Conservation (phyloP, 345 rosid genomes). For the Barbarea vulgaris region DNA sequence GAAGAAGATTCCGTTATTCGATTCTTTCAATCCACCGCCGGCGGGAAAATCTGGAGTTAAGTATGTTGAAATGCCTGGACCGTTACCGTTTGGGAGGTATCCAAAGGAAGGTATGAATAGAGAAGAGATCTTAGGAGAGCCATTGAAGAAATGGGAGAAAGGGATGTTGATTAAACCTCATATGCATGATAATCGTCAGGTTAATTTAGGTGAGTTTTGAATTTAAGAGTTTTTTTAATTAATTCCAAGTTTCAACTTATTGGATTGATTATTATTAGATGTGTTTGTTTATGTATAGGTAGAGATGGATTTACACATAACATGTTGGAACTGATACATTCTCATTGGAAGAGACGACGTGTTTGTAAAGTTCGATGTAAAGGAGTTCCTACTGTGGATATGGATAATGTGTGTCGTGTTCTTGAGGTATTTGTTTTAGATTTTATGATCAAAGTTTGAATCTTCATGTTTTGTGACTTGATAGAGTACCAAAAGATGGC, state of each 20-base stretch:
- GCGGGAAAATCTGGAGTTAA: conserved; percentile 63
- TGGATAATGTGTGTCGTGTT: conserved; percentile 79
- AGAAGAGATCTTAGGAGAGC: conserved; percentile 81
- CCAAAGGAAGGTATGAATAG: conserved; percentile 64
- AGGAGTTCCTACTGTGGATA: conserved; percentile 93
- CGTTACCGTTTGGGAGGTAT: conserved; percentile 61
- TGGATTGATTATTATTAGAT: background rate
- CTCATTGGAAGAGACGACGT: conserved; percentile 84
- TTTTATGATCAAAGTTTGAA: too few species aligned
- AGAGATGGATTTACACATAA: conserved; percentile 97
- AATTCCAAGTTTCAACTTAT: background rate
- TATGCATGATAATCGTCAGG: conserved; percentile 78
- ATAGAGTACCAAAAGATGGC: background rate
- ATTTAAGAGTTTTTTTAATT: background rate
- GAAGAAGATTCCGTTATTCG: conserved; percentile 83
- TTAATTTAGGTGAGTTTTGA: conserved; percentile 72
- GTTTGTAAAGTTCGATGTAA: conserved; percentile 84
- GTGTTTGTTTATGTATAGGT: conserved; percentile 45
- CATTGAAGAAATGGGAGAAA: conserved; percentile 83
- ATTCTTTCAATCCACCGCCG: conserved; percentile 70
- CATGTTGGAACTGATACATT: conserved; percentile 89
- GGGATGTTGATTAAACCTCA: conserved; percentile 68
- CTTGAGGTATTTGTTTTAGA: too few species aligned
- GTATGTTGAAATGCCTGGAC: conserved; percentile 74
- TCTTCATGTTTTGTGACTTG: background rate